Base-by-base conservation (phyloP, 148 eudicot species). In the Rhododendron ferrugineum region DNA sequence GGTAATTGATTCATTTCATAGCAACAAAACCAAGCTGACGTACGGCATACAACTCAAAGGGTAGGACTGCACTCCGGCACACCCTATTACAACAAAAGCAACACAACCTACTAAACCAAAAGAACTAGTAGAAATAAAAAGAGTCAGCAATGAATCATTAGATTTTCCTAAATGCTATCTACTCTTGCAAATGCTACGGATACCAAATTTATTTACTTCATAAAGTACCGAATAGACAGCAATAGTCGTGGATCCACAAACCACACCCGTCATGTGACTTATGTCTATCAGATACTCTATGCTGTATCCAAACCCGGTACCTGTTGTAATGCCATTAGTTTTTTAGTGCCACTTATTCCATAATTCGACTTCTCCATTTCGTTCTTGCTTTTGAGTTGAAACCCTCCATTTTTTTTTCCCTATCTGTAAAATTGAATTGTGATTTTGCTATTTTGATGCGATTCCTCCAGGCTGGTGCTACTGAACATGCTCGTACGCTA, bases 391-490 rank as follows among this genome's bases (percentile, higher is more conserved):
- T 56, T 60, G 23, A 34, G 20, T 6, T 60, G 22, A 58, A 11
- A 34, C 18, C 6, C 7, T 37, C 30, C 49, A 56, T 8, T 34
- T 58, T 58, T 50, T 30, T 28, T 46, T 2, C 20, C 20, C 18
- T 3, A n/a, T 79, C 14, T 64, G 72, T 26, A 26, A n/a, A n/a
- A n/a, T 14, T 79, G 13, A 37, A 16, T 52, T 6, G 6, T 52
- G 9, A 44, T 8, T 37, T 82, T 32, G 37, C 42, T 82, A 15
- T 9, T 40, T 68, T 30, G 7, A 28, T 46, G 42, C 2, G 6
- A n/a, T 82, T 46, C 56, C 42, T 47, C 46, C 78, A 83, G 85
- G 85, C 85, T 28, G 85, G 85, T 26, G 85, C 85, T 68, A 46
- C 62, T 11, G 85, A 83, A 47, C 85, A 83, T 70, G 85, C 85